phyloP scores from a whole-genome alignment of 768 basidiomycete species.

The Crepidotus variabilis region DNA sequence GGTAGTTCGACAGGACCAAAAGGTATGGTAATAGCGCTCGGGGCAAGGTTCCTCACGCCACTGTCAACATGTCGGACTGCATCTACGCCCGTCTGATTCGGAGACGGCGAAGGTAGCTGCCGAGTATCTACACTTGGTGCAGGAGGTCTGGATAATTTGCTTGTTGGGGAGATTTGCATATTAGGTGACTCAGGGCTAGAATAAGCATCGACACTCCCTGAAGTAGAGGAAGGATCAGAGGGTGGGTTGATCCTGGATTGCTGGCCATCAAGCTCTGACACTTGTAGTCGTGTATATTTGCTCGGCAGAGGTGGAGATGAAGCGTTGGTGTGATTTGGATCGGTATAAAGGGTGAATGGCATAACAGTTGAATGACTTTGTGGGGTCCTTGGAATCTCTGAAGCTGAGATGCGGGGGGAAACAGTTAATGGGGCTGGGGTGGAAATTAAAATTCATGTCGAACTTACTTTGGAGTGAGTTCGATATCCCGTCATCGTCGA shows the following conservation, averaged over 20 bases:
- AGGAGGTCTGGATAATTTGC: too few species aligned
- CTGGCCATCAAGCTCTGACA: neutral
- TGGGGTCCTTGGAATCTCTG: too few species aligned
- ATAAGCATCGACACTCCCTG: too few species aligned
- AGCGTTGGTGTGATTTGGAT: neutral
- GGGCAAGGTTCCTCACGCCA: constrained; percentile 17
- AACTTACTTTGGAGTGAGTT: neutral
- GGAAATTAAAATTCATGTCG: neutral
- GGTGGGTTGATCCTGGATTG: neutral
- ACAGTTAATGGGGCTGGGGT: too few species aligned
- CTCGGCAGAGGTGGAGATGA: neutral
- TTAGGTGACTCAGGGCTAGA: too few species aligned
- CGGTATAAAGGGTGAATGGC: neutral
- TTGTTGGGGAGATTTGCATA: too few species aligned
- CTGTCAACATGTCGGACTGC: constrained; percentile 26
- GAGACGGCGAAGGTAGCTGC: too few species aligned
- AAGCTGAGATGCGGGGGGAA: too few species aligned
- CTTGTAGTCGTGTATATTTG: neutral
- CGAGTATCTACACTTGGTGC: too few species aligned
- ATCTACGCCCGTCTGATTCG: neutral
- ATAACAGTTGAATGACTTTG: neutral
- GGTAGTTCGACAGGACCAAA: constrained; percentile 22
- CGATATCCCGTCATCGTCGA: neutral
- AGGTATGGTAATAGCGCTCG: constrained; percentile 1
- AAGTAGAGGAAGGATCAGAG: neutral